A percentile compares a stretch with the other conserved stretches of the same genome.
Evolutionary conservation across 2,329 filamentous ascomycete genomes (phyloP).

Genomic region (Penicillium capsulatum): DNA sequence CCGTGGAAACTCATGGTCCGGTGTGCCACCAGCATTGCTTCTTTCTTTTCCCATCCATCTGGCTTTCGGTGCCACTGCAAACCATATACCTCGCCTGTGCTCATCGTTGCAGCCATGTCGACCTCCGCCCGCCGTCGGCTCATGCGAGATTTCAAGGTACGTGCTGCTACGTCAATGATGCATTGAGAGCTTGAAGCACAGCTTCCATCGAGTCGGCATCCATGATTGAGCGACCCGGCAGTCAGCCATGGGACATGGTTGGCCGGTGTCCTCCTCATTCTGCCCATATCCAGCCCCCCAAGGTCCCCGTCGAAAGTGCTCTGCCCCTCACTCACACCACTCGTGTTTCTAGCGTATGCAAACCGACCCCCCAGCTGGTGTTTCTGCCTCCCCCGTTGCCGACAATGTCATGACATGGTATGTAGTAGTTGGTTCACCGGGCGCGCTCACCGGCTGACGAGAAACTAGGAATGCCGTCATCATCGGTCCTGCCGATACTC

Average conservation of each 20-base stretch:
- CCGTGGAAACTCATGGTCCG: constrained; percentile 4
- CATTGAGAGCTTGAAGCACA: constrained; percentile 4
- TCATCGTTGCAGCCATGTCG: constrained; percentile 58
- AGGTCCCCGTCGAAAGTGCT: constrained; percentile 1
- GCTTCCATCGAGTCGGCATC: neutral
- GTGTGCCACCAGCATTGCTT: constrained; percentile 1
- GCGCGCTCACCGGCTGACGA: constrained; percentile 7
- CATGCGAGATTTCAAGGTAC: constrained; percentile 99
- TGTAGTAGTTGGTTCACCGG: neutral
- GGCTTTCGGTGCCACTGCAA: neutral
- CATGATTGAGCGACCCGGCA: no score
- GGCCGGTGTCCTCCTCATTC: neutral
- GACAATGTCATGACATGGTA: constrained; percentile 44
- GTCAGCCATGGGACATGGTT: no score
- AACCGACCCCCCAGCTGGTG: constrained; percentile 92
- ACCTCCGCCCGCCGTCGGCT: constrained; percentile 90
- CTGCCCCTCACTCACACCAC: constrained; percentile 12
- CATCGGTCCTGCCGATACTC: constrained; percentile 92
- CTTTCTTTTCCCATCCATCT: neutral
- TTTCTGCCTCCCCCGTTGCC: constrained; percentile 91
- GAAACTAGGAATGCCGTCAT: constrained; percentile 87
- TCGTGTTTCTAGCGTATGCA: constrained; percentile 76
- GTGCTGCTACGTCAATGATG: constrained; percentile 22
- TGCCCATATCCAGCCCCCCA: neutral
- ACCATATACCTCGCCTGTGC: no score